phyloP scores from a whole-genome alignment of 2,329 filamentous ascomycete genomes.

The Dothistroma septosporum region DNA sequence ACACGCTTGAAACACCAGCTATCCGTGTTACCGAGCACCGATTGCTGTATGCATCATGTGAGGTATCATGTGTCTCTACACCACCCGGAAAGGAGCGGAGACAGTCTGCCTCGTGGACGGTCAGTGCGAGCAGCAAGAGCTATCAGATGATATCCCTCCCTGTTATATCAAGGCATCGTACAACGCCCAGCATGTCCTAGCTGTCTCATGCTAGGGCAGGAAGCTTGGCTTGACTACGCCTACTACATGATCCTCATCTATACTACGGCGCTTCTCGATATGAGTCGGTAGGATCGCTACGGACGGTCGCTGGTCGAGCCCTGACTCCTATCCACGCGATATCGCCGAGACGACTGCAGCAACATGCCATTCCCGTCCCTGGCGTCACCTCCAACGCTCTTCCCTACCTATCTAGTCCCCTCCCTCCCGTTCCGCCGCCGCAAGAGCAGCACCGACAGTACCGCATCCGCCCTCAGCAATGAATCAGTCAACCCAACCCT shows the following conservation, averaged over 20 bases:
- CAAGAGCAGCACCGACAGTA: constrained; percentile 39
- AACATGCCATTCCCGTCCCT: constrained; percentile 28
- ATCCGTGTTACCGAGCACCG: not conserved
- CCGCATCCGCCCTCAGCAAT: constrained; percentile 34
- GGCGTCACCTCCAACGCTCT: constrained; percentile 38
- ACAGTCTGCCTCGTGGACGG: not conserved
- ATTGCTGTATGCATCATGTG: not conserved
- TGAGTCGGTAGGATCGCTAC: constrained; percentile 10
- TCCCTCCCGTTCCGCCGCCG: constrained; percentile 47
- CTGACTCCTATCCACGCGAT: not conserved
- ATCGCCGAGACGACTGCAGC: not conserved
- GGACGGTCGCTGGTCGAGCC: not conserved
- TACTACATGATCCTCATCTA: not conserved
- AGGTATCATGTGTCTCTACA: not conserved
- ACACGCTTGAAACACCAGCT: not conserved
- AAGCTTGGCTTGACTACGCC: not conserved
- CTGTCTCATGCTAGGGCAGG: not conserved
- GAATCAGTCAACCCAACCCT: constrained; percentile 21
- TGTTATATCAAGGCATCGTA: not conserved
- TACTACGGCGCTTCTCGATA: constrained; percentile 1
- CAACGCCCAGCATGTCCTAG: not conserved
- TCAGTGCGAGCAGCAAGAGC: not conserved
- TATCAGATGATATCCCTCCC: not conserved
- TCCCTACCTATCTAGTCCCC: constrained; percentile 51
- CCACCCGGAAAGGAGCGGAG: not conserved